Conservation (phyloP, 169 alveolate genomes). For the Plasmodium cynomolgi region DNA sequence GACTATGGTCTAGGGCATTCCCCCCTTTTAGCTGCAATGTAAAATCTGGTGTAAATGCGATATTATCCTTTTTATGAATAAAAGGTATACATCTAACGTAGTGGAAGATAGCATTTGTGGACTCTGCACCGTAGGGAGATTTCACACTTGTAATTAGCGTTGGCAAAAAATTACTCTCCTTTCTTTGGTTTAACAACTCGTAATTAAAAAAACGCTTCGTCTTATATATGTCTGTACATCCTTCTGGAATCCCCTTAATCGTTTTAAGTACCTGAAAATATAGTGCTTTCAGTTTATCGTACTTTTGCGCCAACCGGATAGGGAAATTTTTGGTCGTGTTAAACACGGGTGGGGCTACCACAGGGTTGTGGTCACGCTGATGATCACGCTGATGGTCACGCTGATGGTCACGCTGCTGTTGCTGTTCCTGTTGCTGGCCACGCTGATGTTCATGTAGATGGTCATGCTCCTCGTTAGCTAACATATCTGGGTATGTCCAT, state of each 20-base stretch:
- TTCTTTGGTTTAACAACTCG: slow-evolving; percentile 77
- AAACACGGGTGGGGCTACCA: slow-evolving; percentile 21
- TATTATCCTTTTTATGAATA: slow-evolving; percentile 74
- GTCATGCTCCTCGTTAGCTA: slow-evolving; percentile 6
- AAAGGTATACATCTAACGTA: slow-evolving; percentile 79
- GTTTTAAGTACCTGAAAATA: slow-evolving; percentile 54
- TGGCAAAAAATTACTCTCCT: slow-evolving; percentile 72
- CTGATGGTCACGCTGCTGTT: not conserved
- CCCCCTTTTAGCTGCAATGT: slow-evolving; percentile 86
- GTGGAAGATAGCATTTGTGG: slow-evolving; percentile 78
- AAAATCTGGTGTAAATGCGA: slow-evolving; percentile 84
- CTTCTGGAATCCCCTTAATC: slow-evolving; percentile 45
- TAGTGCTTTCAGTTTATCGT: slow-evolving; percentile 35
- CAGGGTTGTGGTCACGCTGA: not conserved
- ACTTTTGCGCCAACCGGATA: slow-evolving; percentile 51
- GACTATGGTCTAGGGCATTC: slow-evolving; percentile 86
- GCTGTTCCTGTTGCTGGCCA: too few relatives aligned
- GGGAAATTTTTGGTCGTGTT: slow-evolving; percentile 54
- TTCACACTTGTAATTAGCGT: slow-evolving; percentile 75
- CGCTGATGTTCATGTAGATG: not conserved
- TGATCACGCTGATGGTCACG: not conserved
- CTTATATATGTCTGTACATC: slow-evolving; percentile 17
- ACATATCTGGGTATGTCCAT: slow-evolving; percentile 69
- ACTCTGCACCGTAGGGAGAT: slow-evolving; percentile 70
- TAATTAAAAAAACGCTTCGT: slow-evolving; percentile 71